Conservation (phyloP, 805 yeast genomes). For the Spathaspora passalidarum region DNA sequence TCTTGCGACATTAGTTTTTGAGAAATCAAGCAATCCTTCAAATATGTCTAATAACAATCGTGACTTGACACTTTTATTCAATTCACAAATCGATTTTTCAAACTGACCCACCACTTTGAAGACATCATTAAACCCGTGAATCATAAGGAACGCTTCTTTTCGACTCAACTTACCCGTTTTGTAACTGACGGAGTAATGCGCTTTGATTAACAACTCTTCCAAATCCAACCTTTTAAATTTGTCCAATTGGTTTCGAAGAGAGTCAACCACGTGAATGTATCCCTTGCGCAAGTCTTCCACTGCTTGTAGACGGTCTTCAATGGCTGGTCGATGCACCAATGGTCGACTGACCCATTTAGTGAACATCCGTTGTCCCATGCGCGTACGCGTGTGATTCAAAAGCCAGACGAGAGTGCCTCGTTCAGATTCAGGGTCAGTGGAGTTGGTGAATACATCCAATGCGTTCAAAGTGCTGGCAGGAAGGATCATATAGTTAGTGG, state of each 20-base stretch:
- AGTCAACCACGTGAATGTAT: slow-evolving; percentile 33
- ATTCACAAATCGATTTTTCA: slow-evolving; percentile 33
- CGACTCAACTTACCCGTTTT: slow-evolving; percentile 20
- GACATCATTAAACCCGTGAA: slow-evolving; percentile 27
- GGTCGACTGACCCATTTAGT: slow-evolving; percentile 77
- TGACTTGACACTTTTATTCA: slow-evolving; percentile 24
- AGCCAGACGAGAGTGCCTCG: slow-evolving; percentile 79
- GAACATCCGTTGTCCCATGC: slow-evolving; percentile 68
- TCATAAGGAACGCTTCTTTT: slow-evolving; percentile 29
- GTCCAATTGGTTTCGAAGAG: slow-evolving; percentile 22
- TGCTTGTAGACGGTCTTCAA: slow-evolving; percentile 64
- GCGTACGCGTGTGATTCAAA: slow-evolving; percentile 75
- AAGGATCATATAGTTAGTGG: slow-evolving; percentile 50
- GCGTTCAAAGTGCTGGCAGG: slow-evolving; percentile 66
- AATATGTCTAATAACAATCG: slow-evolving; percentile 37
- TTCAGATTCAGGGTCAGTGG: slow-evolving; percentile 47
- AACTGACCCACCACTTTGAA: slow-evolving; percentile 25
- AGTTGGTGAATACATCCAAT: slow-evolving; percentile 71
- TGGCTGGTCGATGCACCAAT: slow-evolving; percentile 48
- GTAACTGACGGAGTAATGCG: slow-evolving; percentile 35
- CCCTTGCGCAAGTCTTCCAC: slow-evolving; percentile 28
- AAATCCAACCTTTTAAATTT: slow-evolving; percentile 31
- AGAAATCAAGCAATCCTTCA: slow-evolving; percentile 29
- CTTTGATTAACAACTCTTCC: slow-evolving; percentile 33
- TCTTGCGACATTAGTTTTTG: slow-evolving; percentile 27